Conservation (phyloP, 257 asterid genomes). For the Penstemon newberryi region DNA sequence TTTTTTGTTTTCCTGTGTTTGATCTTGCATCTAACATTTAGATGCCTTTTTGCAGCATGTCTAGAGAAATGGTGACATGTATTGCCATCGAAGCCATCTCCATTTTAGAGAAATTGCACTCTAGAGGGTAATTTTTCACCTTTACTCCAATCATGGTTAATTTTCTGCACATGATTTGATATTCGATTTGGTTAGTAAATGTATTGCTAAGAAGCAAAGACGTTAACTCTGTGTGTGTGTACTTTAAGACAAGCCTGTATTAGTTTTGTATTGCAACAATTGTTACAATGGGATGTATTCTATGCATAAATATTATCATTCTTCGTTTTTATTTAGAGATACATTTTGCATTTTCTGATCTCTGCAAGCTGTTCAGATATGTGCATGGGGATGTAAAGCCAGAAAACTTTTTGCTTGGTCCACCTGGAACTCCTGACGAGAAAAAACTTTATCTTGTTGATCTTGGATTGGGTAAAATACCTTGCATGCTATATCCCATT, state of each 20-base stretch:
- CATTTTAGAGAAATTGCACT: conserved; percentile 86
- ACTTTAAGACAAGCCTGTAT: neutral
- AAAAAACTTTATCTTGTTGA: conserved; percentile 70
- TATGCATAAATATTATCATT: no score
- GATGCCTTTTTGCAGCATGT: conserved; percentile 56
- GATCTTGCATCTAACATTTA: conserved; percentile 24
- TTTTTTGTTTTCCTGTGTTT: neutral
- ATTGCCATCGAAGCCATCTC: conserved; percentile 95
- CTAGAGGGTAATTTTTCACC: conserved; percentile 57
- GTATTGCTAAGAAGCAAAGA: neutral
- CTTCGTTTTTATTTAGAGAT: no score
- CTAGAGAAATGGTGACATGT: conserved; percentile 87
- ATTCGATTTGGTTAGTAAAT: neutral
- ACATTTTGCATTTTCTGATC: no score
- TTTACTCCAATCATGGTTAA: neutral
- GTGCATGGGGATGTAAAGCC: conserved; percentile 87
- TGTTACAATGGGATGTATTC: no score
- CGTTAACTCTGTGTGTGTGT: neutral
- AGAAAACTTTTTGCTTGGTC: conserved; percentile 75
- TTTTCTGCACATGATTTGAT: neutral
- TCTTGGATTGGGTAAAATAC: conserved; percentile 65
- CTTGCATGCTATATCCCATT: conserved; percentile 2
- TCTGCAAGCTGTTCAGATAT: conserved; percentile 36
- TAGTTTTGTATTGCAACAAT: no score
- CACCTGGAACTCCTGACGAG: conserved; percentile 77